phyloP scores from a whole-genome alignment of 2,329 filamentous ascomycete species.

The Monosporascus sp. region DNA sequence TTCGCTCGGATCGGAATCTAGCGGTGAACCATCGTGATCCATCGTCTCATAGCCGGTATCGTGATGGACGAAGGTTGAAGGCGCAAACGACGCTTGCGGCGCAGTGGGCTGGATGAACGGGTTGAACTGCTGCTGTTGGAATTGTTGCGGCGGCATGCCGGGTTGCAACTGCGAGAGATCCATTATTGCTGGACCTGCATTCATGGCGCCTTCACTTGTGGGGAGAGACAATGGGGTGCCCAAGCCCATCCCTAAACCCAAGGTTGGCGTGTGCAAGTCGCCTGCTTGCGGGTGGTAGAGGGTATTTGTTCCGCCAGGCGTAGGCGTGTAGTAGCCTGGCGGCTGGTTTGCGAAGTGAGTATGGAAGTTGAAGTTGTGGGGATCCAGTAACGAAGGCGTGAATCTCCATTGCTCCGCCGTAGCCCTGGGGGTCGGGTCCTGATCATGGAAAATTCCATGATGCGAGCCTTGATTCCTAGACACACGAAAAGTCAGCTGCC shows the following conservation, averaged over 20 bases:
- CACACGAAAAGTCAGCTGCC: slow-evolving; percentile 20
- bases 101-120: slow-evolving; percentile 62
- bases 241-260: slow-evolving; percentile 69
- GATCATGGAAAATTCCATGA: slow-evolving; percentile 53
- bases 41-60: slow-evolving; percentile 76
- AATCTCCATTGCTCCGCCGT: slow-evolving; percentile 80
- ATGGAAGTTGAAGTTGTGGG: slow-evolving; percentile 75
- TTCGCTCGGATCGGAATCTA: slow-evolving; percentile 49
- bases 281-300: slow-evolving; percentile 79
- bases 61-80: slow-evolving; percentile 74
- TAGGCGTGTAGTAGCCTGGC: slow-evolving; percentile 82
- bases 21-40: slow-evolving; percentile 66
- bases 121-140: slow-evolving; percentile 61
- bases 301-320: slow-evolving; percentile 72
- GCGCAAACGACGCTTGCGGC: slow-evolving; percentile 59
- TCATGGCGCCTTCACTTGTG: slow-evolving; percentile 59
- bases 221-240: slow-evolving; percentile 78
- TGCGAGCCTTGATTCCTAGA: slow-evolving; percentile 43
- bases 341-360: slow-evolving; percentile 70
- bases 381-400: slow-evolving; percentile 82
- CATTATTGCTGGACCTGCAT: slow-evolving; percentile 52
- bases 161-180: slow-evolving; percentile 64
- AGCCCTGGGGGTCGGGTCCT: slow-evolving; percentile 76
- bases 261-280: slow-evolving; percentile 77
- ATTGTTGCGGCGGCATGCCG: slow-evolving; percentile 50